Conservation (phyloP, 176 grass and related monocot species). For the Carex scoparia region DNA sequence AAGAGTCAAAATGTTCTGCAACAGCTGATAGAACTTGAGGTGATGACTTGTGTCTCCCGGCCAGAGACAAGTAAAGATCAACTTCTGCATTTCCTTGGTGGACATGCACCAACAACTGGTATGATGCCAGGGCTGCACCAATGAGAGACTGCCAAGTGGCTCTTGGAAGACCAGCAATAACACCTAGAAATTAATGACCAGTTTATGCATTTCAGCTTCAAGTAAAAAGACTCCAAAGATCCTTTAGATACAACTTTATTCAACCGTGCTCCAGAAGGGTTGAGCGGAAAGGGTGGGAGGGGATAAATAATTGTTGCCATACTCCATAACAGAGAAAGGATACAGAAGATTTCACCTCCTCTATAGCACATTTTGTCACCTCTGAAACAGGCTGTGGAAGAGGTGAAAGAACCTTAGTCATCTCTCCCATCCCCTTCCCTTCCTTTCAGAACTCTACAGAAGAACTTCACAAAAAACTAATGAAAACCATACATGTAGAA, state of each 20-base stretch:
- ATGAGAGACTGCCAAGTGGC: constrained; percentile 74
- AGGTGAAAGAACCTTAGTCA: neutral
- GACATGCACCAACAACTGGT: constrained; percentile 39
- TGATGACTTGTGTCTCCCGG: constrained; percentile 65
- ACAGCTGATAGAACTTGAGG: constrained; percentile 65
- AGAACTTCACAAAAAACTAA: neutral
- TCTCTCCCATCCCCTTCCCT: neutral
- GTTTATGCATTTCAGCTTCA: neutral
- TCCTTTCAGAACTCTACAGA: neutral
- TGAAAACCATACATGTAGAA: neutral
- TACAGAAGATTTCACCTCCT: neutral
- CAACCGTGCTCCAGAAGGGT: neutral
- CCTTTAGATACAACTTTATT: neutral
- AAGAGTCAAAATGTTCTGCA: constrained; percentile 64
- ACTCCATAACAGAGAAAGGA: neutral
- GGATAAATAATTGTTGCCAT: neutral
- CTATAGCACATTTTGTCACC: neutral
- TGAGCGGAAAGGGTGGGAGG: neutral
- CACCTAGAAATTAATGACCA: constrained; percentile 19
- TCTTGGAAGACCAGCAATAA: constrained; percentile 46
- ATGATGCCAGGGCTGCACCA: constrained; percentile 66
- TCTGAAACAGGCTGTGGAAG: neutral
- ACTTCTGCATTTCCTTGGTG: constrained; percentile 39
- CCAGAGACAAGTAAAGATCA: constrained; percentile 54
- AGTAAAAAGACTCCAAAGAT: neutral